Conservation (phyloP, 2,329 filamentous ascomycete species). For the Cladophialophora carrionii region DNA sequence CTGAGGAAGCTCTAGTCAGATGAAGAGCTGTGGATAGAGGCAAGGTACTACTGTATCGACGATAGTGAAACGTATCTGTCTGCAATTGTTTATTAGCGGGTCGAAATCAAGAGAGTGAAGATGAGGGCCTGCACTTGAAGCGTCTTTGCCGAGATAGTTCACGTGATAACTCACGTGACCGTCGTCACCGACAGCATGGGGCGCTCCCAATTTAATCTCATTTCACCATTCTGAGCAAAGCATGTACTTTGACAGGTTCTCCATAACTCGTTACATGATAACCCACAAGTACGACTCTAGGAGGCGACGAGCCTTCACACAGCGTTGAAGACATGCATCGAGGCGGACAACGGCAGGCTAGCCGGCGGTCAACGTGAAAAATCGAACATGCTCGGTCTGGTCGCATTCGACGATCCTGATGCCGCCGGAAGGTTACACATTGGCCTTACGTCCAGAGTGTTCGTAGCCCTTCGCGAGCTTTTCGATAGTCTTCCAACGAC, state of each 20-base stretch:
- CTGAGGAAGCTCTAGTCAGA: conserved; percentile 7
- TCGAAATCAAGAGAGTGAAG: no score
- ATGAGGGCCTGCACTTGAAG: no score
- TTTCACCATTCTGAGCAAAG: background rate
- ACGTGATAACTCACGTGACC: no score
- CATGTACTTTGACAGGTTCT: background rate
- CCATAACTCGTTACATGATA: background rate
- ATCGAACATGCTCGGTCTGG: background rate
- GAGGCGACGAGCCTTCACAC: background rate
- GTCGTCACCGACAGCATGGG: no score
- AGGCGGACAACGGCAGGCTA: background rate
- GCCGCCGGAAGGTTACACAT: background rate
- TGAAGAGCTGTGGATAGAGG: background rate
- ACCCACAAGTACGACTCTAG: background rate
- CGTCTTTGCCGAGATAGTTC: no score
- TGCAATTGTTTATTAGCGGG: no score
- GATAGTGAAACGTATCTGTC: no score
- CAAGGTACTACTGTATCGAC: no score
- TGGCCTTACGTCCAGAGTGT: background rate
- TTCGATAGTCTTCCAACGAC: background rate
- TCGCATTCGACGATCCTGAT: background rate
- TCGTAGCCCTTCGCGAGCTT: background rate
- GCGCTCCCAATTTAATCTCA: no score
- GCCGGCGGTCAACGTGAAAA: background rate
- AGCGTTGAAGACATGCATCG: background rate